Percentiles rank a stretch among this genome's conserved stretches.
Evolutionary conservation across 2,329 filamentous ascomycete species (phyloP).

Genomic region (Trichothecium sympodiale): DNA sequence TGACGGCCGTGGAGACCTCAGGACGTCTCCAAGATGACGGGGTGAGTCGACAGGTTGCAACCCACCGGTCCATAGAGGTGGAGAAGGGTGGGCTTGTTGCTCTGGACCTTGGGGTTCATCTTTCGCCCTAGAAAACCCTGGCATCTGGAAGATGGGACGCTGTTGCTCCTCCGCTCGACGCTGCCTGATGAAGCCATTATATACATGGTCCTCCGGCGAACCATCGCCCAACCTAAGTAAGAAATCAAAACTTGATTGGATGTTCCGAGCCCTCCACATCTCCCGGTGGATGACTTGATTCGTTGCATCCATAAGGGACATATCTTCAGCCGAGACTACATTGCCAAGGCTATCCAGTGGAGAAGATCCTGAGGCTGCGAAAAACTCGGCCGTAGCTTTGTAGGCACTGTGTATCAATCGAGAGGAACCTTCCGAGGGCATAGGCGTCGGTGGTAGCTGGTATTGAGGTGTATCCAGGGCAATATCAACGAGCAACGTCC

Average conservation of each 20-base stretch:
- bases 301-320: conserved; percentile 28
- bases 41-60: too few species aligned
- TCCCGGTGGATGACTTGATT: conserved; percentile 34
- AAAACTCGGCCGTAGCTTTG: conserved; percentile 38
- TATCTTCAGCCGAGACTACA: conserved; percentile 28
- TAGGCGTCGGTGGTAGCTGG: background rate
- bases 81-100: background rate
- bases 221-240: conserved; percentile 36
- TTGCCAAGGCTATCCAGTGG: conserved; percentile 30
- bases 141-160: background rate
- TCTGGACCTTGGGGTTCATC: background rate
- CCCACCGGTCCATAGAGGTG: background rate
- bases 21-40: too few species aligned
- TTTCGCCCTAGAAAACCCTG: background rate
- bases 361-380: conserved; percentile 30
- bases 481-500: conserved; percentile 39
- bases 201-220: conserved; percentile 22
- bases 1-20: too few species aligned
- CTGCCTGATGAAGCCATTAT: conserved; percentile 21
- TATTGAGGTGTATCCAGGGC: conserved; percentile 9
- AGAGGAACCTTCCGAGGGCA: background rate
- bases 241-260: conserved; percentile 37
- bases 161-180: conserved; percentile 4
- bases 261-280: conserved; percentile 33
- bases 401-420: conserved; percentile 34